These are phyloP conservation scores for Cercophora sp. DNA, from an alignment of 495 filamentous ascomycete genomes.

Conservation along the genomic window DNA sequence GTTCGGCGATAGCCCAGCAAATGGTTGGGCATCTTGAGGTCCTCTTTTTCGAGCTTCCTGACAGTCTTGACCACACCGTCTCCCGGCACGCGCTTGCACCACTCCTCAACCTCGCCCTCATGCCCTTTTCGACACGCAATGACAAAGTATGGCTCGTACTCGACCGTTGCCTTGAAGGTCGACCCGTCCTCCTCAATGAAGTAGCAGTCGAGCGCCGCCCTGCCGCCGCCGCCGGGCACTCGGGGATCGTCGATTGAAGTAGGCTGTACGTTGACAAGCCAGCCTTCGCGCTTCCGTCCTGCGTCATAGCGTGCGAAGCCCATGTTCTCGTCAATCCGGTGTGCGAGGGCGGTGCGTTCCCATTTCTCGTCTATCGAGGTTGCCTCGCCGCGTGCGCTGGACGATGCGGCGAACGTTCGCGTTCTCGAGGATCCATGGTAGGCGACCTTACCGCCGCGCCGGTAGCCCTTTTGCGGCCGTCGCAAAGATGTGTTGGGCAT, in stretches of 20 bases:
- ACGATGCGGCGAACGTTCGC: slow-evolving; percentile 73
- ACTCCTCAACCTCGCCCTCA: slow-evolving; percentile 94
- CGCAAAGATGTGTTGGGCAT: slow-evolving; percentile 50
- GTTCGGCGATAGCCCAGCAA: slow-evolving; percentile 83
- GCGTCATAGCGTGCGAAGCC: slow-evolving; percentile 91
- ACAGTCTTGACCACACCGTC: slow-evolving; percentile 80
- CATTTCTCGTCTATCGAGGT: slow-evolving; percentile 82
- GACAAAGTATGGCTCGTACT: slow-evolving; percentile 95
- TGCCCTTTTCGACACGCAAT: slow-evolving; percentile 83
- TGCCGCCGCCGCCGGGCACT: slow-evolving; percentile 65
- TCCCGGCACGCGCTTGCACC: slow-evolving; percentile 75
- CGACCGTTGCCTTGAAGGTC: slow-evolving; percentile 93
- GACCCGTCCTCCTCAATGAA: slow-evolving; percentile 91
- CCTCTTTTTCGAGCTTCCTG: slow-evolving; percentile 80
- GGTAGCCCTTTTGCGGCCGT: slow-evolving; percentile 49
- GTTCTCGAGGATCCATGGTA: slow-evolving; percentile 47
- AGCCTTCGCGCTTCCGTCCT: slow-evolving; percentile 79
- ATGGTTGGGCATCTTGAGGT: slow-evolving; percentile 94
- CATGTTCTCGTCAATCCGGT: slow-evolving; percentile 90
- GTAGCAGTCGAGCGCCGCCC: slow-evolving; percentile 92
- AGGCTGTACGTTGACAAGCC: slow-evolving; percentile 92
- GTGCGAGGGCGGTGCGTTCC: slow-evolving; percentile 76
- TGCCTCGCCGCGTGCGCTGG: slow-evolving; percentile 70
- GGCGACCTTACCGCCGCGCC: slow-evolving; percentile 49
- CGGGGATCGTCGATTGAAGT: slow-evolving; percentile 84